A percentile compares a stretch with the other conserved stretches of the same genome.
Conservation (phyloP, 1,139 yeast genomes). For the Candida dubliniensis region DNA sequence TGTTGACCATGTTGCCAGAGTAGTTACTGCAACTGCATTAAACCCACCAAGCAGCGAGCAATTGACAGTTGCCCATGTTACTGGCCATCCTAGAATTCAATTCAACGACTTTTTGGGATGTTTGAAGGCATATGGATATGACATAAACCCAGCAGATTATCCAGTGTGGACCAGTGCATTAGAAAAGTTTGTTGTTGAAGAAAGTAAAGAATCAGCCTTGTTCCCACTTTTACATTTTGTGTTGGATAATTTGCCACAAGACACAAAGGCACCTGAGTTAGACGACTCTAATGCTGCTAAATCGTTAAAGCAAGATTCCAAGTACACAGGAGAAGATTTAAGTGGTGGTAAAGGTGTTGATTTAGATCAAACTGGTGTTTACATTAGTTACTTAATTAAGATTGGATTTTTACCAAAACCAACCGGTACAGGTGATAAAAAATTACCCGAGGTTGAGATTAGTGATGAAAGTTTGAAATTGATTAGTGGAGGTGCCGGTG, state of each 20-base stretch:
- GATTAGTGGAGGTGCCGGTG: constrained; percentile 83
- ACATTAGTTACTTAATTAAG: constrained; percentile 74
- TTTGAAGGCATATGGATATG: constrained; percentile 70
- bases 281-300: constrained; percentile 78
- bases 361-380: constrained; percentile 63
- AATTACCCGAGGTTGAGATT: constrained; percentile 60
- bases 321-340: constrained; percentile 64
- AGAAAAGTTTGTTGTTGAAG: constrained; percentile 74
- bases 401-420: constrained; percentile 79
- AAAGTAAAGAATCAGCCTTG: constrained; percentile 75
- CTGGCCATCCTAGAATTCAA: constrained; percentile 89
- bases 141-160: constrained; percentile 62
- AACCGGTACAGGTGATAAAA: constrained; percentile 32
- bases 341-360: constrained; percentile 76
- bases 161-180: constrained; percentile 74
- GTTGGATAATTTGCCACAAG: constrained; percentile 84
- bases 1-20: constrained; percentile 95
- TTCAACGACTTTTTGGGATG: constrained; percentile 74
- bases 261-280: constrained; percentile 92
- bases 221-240: constrained; percentile 94
- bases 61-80: constrained; percentile 87
- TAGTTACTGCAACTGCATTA: constrained; percentile 79
- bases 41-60: constrained; percentile 59
- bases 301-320: constrained; percentile 60
- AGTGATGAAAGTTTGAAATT: constrained; percentile 61